Evolutionary conservation across 305 asterid genomes (phyloP).

Genomic region (Fraxinus xanthoxyloides): DNA sequence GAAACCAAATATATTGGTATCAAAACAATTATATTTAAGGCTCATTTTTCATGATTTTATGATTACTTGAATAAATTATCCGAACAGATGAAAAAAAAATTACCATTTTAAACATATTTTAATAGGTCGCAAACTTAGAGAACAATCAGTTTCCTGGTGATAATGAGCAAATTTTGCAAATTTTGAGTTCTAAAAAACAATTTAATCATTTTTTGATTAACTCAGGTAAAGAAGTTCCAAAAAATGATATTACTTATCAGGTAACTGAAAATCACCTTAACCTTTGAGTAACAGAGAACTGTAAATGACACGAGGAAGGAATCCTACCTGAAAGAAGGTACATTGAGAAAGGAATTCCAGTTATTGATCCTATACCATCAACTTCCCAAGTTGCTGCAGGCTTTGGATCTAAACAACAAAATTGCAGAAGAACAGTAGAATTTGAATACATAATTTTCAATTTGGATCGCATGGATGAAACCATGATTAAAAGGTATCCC

Average conservation of each 20-base stretch:
- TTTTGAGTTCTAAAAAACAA: neutral
- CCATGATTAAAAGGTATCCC: neutral
- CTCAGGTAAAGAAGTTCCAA: constrained; percentile 3
- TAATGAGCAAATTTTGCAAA: neutral
- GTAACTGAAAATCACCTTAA: neutral
- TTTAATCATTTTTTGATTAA: constrained; percentile 15
- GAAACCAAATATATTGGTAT: neutral
- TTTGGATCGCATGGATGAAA: neutral
- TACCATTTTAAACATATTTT: neutral
- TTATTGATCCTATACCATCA: constrained; percentile 65
- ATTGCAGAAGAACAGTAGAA: constrained; percentile 13
- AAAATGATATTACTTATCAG: neutral
- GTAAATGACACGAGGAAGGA: constrained; percentile 11
- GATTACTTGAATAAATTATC: neutral
- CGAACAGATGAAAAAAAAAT: neutral
- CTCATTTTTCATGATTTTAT: neutral
- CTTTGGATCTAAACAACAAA: constrained; percentile 47
- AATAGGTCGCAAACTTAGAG: neutral
- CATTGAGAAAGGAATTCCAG: constrained; percentile 76
- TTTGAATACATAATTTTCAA: neutral
- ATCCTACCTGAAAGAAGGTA: constrained; percentile 76
- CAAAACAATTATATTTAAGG: neutral
- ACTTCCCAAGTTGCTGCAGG: constrained; percentile 89
- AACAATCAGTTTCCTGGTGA: constrained; percentile 3
- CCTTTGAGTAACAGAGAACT: neutral